Percentiles rank a stretch among this genome's conserved stretches.
These are phyloP conservation scores for Carex kokanica DNA, from an alignment of 176 grass and related monocot species.

Conservation along the genomic window DNA sequence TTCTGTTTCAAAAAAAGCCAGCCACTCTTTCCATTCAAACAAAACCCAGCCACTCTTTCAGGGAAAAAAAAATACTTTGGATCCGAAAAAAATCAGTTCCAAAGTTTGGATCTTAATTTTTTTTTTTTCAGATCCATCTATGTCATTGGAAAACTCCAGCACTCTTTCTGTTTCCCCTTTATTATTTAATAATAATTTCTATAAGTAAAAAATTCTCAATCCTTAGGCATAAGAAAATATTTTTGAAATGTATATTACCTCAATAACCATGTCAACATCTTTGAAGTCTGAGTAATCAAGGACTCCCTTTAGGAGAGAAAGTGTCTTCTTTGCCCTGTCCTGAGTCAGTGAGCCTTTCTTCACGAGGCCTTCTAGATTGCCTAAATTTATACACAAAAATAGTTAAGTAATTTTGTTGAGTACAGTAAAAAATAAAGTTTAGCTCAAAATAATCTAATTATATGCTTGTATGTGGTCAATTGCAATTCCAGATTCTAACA, in stretches of 20 bases:
- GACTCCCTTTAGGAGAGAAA: constrained; percentile 76
- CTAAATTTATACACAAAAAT: constrained; percentile 32
- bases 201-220: too few relatives aligned
- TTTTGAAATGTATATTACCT: constrained; percentile 41
- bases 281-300: constrained; percentile 92
- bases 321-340: constrained; percentile 83
- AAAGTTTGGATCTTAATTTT: too few relatives aligned
- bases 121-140: too few relatives aligned
- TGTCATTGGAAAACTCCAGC: too few relatives aligned
- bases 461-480: background rate
- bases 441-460: constrained; percentile 6
- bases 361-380: constrained; percentile 86
- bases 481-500: background rate
- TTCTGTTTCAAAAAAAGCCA: too few relatives aligned
- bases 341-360: constrained; percentile 87
- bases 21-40: too few relatives aligned
- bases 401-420: background rate
- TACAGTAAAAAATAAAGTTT: background rate
- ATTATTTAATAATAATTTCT: too few relatives aligned
- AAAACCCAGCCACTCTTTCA: too few relatives aligned
- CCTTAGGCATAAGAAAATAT: background rate
- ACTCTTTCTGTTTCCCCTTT: too few relatives aligned
- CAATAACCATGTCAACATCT: constrained; percentile 98
- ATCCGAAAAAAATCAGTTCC: too few relatives aligned
- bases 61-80: too few relatives aligned